Evolutionary conservation across 164 flowering plant species (phyloP).

Genomic region (Paratinospora sagittata): DNA sequence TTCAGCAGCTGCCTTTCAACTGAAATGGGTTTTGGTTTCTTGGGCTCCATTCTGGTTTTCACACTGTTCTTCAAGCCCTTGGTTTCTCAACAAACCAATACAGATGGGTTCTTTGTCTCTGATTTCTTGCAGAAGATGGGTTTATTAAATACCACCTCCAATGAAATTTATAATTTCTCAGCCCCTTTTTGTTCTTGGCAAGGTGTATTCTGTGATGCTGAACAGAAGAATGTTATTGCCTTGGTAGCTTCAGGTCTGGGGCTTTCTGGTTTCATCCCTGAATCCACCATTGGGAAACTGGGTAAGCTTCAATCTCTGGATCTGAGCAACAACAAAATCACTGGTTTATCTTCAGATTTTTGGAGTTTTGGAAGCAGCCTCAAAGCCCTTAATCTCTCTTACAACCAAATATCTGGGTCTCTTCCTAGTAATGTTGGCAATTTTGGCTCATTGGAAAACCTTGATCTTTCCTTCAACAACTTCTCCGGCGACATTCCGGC

Average conservation of each 20-base stretch:
- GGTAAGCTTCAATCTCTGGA: constrained; percentile 57
- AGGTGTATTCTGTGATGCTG: constrained; percentile 55
- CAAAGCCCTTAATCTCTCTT: constrained; percentile 55
- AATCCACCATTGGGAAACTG: constrained; percentile 77
- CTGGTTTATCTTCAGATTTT: constrained; percentile 71
- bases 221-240: constrained; percentile 29
- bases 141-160: constrained; percentile 18
- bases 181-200: constrained; percentile 62
- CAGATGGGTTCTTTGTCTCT: constrained; percentile 68
- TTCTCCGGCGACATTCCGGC: constrained; percentile 64
- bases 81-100: constrained; percentile 59
- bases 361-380: constrained; percentile 64
- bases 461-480: constrained; percentile 65
- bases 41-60: constrained; percentile 33
- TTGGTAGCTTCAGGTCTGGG: constrained; percentile 45
- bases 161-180: constrained; percentile 34
- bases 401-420: constrained; percentile 49
- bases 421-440: constrained; percentile 70
- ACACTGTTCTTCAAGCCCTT: constrained; percentile 36
- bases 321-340: constrained; percentile 74
- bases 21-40: constrained; percentile 43
- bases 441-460: constrained; percentile 48
- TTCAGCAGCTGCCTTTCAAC: constrained; percentile 9
- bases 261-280: constrained; percentile 76
- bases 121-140: constrained; percentile 68